Base-by-base conservation (phyloP, 257 asterid species). In the Solanum sitiens region DNA sequence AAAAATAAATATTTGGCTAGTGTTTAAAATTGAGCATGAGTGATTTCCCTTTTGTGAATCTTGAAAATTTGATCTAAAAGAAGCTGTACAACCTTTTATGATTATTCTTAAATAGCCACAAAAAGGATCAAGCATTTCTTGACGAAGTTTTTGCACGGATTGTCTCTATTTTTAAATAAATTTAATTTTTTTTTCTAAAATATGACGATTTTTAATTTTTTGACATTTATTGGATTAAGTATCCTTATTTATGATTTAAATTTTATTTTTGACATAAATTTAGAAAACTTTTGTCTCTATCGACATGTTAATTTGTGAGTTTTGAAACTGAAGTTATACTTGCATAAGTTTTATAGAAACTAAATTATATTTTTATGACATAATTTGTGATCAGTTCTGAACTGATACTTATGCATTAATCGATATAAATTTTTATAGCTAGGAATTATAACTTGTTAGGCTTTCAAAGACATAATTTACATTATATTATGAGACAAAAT, bases 71-170 rank as follows among this genome's bases (percentile, higher is more conserved):
- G 25, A 88, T 87, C 40, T 23, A 42, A 15, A 32, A 85, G 20
- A 32, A 85, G 25, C 27, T 79, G 4, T 79, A n/a, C 8, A 75
- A 85, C 27, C 61, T 56, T 71, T 59, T 59, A 44, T 21, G 83
- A 85, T 70, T 80, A 72, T 91, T 86, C 83, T 88, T 56, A 87
- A 86, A 18, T 59, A 44, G 86, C 91, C 91, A 90, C 87, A 77
- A 92, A 88, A 63, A 70, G 85, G 37, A 72, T 72, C 80, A 90
- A 89, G 91, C 89, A 56, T 14, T 35, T 18, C 3, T 76, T 75
- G 21, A 75, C 11, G 30, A 63, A 63, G 71, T n/a, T 63, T 63
- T 63, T 63, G 2, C 30, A 23, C 13, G 32, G 8, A 63, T n/a
- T 11, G 11, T 63, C 14, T 59, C 67, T 59, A 59, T 59, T 10